phyloP scores from a whole-genome alignment of 2,329 filamentous ascomycete genomes.

The Fusarium cyanostomum region DNA sequence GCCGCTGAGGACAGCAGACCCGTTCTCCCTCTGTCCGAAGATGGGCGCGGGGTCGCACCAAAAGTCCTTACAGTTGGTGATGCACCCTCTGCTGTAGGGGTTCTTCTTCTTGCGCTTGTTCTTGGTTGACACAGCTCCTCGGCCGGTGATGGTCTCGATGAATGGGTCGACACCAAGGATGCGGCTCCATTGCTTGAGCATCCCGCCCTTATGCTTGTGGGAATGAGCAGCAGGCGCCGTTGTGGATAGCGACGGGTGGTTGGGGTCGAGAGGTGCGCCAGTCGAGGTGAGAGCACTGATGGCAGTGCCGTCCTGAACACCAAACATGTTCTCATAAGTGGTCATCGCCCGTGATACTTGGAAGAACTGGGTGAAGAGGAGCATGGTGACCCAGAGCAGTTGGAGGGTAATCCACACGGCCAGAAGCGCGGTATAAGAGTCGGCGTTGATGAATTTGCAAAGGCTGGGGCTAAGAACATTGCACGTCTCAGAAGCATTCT shows the following conservation, averaged over 20 bases:
- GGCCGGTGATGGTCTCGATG: constrained; percentile 87
- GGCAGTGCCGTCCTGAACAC: constrained; percentile 69
- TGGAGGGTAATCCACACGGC: constrained; percentile 84
- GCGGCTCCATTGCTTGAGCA: constrained; percentile 81
- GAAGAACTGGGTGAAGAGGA: constrained; percentile 90
- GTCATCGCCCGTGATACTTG: constrained; percentile 94
- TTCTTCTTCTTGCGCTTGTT: constrained; percentile 72
- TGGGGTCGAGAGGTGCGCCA: constrained; percentile 74
- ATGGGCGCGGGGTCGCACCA: constrained; percentile 91
- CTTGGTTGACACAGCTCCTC: constrained; percentile 71
- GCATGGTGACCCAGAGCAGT: constrained; percentile 96
- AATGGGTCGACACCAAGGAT: constrained; percentile 93
- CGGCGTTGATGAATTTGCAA: constrained; percentile 80
- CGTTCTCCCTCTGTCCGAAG: constrained; percentile 78
- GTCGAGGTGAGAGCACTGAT: constrained; percentile 82
- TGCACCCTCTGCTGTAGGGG: constrained; percentile 82
- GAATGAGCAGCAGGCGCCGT: constrained; percentile 55
- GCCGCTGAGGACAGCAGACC: constrained; percentile 80
- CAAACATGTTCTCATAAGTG: constrained; percentile 96
- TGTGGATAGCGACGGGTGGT: constrained; percentile 70
- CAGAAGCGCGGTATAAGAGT: constrained; percentile 84
- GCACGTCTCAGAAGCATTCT: constrained; percentile 67
- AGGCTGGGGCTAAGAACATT: constrained; percentile 78
- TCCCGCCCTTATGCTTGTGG: constrained; percentile 69
- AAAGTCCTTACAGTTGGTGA: constrained; percentile 96